Evolutionary conservation across 2,329 filamentous ascomycete species (phyloP).

Genomic region (Davidsoniella eucalypti): DNA sequence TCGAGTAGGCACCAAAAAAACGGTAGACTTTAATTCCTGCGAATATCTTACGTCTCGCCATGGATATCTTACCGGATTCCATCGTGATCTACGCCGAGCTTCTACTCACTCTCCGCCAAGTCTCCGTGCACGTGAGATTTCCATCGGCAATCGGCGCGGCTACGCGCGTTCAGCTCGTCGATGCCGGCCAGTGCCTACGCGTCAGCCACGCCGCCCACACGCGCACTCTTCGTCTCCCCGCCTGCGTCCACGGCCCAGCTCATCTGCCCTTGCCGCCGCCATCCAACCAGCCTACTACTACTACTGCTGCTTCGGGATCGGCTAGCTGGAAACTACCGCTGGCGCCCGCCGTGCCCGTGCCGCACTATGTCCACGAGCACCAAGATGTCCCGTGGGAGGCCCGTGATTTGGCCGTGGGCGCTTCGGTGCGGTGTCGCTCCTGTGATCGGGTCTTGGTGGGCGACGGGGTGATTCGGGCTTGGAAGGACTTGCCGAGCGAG

Average conservation of each 20-base stretch:
- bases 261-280: constrained; percentile 18
- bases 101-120: constrained; percentile 45
- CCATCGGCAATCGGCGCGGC: constrained; percentile 25
- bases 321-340: constrained; percentile 40
- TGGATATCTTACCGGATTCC: not conserved
- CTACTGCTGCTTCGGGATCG: constrained; percentile 18
- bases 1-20: too few species aligned
- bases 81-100: constrained; percentile 45
- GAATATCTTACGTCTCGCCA: too few species aligned
- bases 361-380: constrained; percentile 20
- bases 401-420: constrained; percentile 25
- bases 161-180: constrained; percentile 28
- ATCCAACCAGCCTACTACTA: not conserved
- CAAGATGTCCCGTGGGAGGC: constrained; percentile 40
- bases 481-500: constrained; percentile 90
- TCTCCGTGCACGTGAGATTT: constrained; percentile 40
- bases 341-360: constrained; percentile 16
- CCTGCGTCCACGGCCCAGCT: constrained; percentile 20
- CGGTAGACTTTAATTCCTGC: too few species aligned
- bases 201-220: constrained; percentile 29
- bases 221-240: constrained; percentile 27
- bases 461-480: constrained; percentile 30
- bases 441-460: constrained; percentile 25
- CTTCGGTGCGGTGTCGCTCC: constrained; percentile 27
- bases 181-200: constrained; percentile 28